These are phyloP conservation scores for Porphyrellus cyaneotinctus DNA, from an alignment of 768 basidiomycete genomes.

Conservation along the genomic window DNA sequence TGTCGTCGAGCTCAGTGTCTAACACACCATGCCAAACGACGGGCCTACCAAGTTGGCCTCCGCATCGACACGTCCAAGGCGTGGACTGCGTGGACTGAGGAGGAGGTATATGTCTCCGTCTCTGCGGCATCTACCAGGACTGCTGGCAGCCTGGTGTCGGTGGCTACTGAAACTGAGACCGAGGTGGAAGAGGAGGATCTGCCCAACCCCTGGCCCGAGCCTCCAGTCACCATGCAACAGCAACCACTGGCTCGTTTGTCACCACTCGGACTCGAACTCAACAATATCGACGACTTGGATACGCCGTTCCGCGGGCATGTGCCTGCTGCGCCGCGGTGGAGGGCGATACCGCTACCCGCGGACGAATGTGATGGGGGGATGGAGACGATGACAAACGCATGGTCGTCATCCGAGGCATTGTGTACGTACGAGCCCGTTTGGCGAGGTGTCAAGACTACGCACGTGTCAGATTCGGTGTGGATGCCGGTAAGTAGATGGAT, in stretches of 20 bases:
- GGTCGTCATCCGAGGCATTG: background rate
- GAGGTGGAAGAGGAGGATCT: background rate
- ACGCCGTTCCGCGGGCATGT: background rate
- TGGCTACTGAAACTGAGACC: background rate
- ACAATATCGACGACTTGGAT: background rate
- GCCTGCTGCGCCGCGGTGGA: conserved; percentile 27
- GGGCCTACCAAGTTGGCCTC: conserved; percentile 43
- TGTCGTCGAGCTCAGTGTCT: conserved; percentile 34
- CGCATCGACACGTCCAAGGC: conserved; percentile 42
- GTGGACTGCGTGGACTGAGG: conserved; percentile 32
- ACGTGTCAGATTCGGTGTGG: background rate
- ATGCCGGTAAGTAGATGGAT: conserved; percentile 10
- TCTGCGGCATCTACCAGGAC: conserved; percentile 17
- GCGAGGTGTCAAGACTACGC: background rate
- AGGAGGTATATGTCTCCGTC: conserved; percentile 23
- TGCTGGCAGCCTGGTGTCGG: background rate
- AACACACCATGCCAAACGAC: conserved; percentile 47
- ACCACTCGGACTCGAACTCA: conserved; percentile 4
- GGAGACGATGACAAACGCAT: background rate
- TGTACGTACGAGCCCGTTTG: background rate
- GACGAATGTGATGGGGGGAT: background rate
- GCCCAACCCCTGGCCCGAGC: background rate
- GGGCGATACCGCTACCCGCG: conserved; percentile 18
- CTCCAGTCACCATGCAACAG: background rate
- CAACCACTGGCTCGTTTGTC: background rate